A percentile compares a stretch with the other conserved stretches of the same genome.
phyloP scores from a whole-genome alignment of 192 early-diverging fungal species.

The Backusella westeae region DNA sequence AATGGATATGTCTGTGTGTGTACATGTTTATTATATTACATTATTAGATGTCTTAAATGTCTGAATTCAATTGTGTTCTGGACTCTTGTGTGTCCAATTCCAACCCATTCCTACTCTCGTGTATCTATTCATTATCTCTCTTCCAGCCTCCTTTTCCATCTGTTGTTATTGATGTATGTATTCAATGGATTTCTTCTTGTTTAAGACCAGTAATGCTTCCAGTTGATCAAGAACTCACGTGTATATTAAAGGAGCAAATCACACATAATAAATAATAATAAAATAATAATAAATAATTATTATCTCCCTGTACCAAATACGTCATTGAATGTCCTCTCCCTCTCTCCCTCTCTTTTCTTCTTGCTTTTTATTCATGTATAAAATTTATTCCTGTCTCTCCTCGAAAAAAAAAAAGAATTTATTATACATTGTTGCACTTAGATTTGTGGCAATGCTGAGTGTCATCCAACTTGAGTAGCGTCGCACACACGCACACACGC shows the following conservation, averaged over 20 bases:
- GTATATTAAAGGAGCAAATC: neutral
- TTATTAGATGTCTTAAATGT: constrained; percentile 2
- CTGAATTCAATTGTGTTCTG: neutral
- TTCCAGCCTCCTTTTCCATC: neutral
- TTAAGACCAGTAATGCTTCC: neutral
- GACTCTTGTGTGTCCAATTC: neutral
- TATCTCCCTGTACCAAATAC: neutral
- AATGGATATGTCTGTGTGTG: neutral
- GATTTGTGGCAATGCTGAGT: neutral
- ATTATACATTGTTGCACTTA: neutral
- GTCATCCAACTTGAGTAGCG: neutral
- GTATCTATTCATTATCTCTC: neutral
- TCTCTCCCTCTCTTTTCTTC: no score
- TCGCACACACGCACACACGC: neutral
- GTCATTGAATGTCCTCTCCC: neutral
- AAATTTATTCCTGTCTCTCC: neutral
- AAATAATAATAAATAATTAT: neutral
- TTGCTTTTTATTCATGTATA: neutral
- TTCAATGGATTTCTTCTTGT: neutral
- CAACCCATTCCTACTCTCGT: neutral
- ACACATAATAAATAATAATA: neutral
- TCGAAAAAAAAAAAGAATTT: neutral
- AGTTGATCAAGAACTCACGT: neutral
- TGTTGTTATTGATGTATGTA: neutral
- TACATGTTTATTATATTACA: neutral